Conservation (phyloP, 192 early-diverging fungal species). For the Podila verticillata region DNA sequence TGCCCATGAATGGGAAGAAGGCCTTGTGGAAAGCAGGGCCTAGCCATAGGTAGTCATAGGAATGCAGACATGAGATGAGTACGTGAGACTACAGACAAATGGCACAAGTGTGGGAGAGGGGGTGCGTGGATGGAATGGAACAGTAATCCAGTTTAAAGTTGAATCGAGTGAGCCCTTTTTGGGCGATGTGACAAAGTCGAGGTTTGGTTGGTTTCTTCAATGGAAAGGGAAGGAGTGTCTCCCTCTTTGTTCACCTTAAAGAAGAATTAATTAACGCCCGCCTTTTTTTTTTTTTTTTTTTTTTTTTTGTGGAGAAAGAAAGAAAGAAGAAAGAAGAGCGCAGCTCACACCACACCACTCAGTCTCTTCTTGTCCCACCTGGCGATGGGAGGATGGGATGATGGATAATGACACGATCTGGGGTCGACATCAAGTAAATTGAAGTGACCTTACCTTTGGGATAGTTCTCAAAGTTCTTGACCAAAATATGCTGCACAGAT, state of each 20-base stretch:
- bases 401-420: neutral
- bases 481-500: constrained; percentile 49
- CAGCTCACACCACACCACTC: neutral
- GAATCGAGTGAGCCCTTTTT: neutral
- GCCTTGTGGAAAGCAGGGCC: constrained; percentile 49
- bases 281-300: neutral
- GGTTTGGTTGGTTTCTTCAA: neutral
- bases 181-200: neutral
- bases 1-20: constrained; percentile 51
- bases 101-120: neutral
- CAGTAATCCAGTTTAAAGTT: neutral
- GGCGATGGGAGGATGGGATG: neutral
- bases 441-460: constrained; percentile 35
- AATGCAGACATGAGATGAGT: neutral
- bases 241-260: neutral
- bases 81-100: neutral
- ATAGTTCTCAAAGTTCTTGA: constrained; percentile 55
- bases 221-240: neutral
- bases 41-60: neutral
- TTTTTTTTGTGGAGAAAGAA: constrained; percentile 4
- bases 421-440: no score
- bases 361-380: neutral
- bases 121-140: neutral
- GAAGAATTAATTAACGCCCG: neutral
- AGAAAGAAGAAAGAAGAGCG: neutral